These are phyloP conservation scores for Vaccinium vitisidaea DNA, from an alignment of 148 eudicot genomes.

Conservation along the genomic window DNA sequence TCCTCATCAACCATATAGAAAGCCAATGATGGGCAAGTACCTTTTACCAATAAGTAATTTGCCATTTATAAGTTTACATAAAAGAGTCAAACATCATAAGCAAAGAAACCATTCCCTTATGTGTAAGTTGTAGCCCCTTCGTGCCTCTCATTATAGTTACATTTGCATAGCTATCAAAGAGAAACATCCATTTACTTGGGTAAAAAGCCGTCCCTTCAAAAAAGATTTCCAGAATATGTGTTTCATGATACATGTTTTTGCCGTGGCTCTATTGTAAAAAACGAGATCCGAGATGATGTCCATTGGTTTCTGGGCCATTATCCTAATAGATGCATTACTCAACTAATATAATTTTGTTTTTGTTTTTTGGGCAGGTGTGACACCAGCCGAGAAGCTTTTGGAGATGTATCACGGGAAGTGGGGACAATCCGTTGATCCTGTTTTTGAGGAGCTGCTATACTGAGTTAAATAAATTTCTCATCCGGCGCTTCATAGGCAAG, in stretches of 20 bases:
- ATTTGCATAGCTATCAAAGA: background rate
- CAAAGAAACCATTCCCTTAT: background rate
- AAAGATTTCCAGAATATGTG: background rate
- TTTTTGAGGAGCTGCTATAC: constrained; percentile 84
- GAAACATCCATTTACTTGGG: background rate
- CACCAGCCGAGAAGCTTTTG: constrained; percentile 96
- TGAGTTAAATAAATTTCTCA: constrained; percentile 29
- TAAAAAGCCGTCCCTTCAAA: background rate
- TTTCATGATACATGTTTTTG: background rate
- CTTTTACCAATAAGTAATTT: background rate
- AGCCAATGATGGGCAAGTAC: background rate
- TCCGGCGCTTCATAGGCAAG: background rate
- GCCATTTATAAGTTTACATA: background rate
- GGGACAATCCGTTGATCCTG: constrained; percentile 88
- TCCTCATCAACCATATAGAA: background rate
- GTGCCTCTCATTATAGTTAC: background rate
- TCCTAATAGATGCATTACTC: constrained; percentile 2
- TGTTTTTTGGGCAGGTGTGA: constrained; percentile 52
- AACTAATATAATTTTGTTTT: background rate
- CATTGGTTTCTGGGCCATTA: background rate
- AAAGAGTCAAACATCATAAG: background rate
- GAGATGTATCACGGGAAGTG: constrained; percentile 86
- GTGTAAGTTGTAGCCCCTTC: background rate
- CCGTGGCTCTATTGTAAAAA: background rate
- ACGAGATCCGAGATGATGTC: background rate